Evolutionary conservation across 2,329 filamentous ascomycete species (phyloP).

Genomic region (Gnomoniopsis sp.): DNA sequence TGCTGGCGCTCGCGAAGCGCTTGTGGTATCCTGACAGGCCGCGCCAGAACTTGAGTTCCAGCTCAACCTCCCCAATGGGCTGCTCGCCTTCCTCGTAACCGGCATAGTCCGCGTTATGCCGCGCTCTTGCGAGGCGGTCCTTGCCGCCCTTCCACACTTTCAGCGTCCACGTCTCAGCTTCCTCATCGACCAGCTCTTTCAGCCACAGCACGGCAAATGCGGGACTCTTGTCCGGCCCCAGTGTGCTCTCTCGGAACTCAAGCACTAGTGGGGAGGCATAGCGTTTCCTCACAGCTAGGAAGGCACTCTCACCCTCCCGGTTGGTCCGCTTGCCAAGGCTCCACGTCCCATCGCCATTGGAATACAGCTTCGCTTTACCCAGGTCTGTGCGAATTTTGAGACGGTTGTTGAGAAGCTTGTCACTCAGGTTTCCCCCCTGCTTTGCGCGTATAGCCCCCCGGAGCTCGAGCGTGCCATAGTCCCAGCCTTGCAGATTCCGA

Average conservation of each 20-base stretch:
- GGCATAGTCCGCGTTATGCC: slow-evolving; percentile 31
- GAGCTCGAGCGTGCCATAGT: slow-evolving; percentile 67
- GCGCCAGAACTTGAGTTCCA: slow-evolving; percentile 57
- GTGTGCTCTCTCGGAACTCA: slow-evolving; percentile 55
- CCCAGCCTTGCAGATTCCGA: slow-evolving; percentile 61
- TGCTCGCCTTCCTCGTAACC: slow-evolving; percentile 52
- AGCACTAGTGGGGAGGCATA: slow-evolving; percentile 55
- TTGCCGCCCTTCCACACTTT: slow-evolving; percentile 66
- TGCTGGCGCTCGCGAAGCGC: slow-evolving; percentile 45
- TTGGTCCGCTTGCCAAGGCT: slow-evolving; percentile 41
- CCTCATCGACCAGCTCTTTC: slow-evolving; percentile 65
- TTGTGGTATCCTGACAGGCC: slow-evolving; percentile 60
- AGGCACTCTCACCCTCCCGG: slow-evolving; percentile 34
- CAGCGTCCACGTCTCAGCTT: slow-evolving; percentile 55
- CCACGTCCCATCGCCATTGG: slow-evolving; percentile 49
- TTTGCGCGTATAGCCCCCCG: slow-evolving; percentile 47
- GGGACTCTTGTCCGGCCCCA: slow-evolving; percentile 50
- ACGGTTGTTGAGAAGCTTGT: slow-evolving; percentile 45
- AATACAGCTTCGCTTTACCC: slow-evolving; percentile 55
- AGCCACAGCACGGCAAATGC: slow-evolving; percentile 68
- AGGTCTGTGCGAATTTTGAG: slow-evolving; percentile 60
- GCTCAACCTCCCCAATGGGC: slow-evolving; percentile 52
- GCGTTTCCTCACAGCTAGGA: slow-evolving; percentile 57
- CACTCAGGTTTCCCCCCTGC: slow-evolving; percentile 37
- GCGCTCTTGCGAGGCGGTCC: slow-evolving; percentile 36